Base-by-base conservation (phyloP, 208 protist genomes). In the Trypanosoma scelopori region DNA sequence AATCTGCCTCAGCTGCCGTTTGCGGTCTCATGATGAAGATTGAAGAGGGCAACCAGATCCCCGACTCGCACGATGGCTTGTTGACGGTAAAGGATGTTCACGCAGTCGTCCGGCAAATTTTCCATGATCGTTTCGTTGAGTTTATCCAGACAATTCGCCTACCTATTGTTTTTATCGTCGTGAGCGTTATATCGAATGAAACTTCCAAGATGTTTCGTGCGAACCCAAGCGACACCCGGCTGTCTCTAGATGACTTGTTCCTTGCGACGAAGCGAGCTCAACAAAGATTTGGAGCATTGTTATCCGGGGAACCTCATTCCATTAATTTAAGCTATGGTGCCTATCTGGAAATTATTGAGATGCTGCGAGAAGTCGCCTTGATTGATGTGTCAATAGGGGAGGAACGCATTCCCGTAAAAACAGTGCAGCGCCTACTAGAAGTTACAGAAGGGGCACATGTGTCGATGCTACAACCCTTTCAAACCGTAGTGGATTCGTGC, bases 61-160 rank as follows among this genome's bases (percentile, higher is more conserved):
- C 42, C 52, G 52, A 43, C 25, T 23, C 16, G n/a, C 46, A 64
- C 9, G 81, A 85, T 28, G 89, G 84, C 11, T 80, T 95, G 45
- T 77, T 95, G 16, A 76, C 78, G 13, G 74, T 93, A 32, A 77
- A 76, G 30, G 82, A 93, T 37, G 74, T 95, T 46, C 85, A 95
- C 55, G 63, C 63, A 30, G 84, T 95, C 23, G 83, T 92, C 25
- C 84, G 85, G 6, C 82, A 93, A 65, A 92, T 92, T 69, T 95
- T 93, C 69, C 86, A 93, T 55, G 89, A 95, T 71, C 65, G 89
- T 22, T 95, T 95, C 75, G 72, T 92, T 3, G 86, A 93, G 62
- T 95, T 93, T 61, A 84, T 93, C 64, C 86, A 87, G 53, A 83
- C 79, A 11, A 71, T 95, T 62, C 61, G 71, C 35, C 69, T 76